Percentiles rank a stretch among this genome's conserved stretches.
phyloP scores from a whole-genome alignment of 108 stramenopile species.

The Cyclotella atomus region DNA sequence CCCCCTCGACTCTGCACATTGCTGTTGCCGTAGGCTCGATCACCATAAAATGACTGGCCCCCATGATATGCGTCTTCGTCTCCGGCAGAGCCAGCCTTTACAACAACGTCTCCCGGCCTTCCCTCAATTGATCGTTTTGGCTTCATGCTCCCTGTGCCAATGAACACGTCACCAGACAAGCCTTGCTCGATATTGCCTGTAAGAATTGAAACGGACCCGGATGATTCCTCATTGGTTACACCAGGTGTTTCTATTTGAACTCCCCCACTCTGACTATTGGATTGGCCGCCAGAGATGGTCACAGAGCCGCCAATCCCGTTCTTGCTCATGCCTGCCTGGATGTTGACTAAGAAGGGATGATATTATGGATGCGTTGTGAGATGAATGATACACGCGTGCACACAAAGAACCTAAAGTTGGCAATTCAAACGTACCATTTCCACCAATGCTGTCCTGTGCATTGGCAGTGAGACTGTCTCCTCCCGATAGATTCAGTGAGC shows the following conservation, averaged over 20 bases:
- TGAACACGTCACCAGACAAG: background rate
- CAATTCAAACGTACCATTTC: constrained; percentile 8
- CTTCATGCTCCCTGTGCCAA: constrained; percentile 13
- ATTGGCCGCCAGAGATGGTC: background rate
- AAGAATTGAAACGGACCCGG: background rate
- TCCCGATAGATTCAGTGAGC: background rate
- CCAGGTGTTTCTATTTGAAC: constrained; percentile 5
- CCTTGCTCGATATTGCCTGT: constrained; percentile 8
- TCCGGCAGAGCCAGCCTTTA: constrained; percentile 1
- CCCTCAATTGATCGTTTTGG: constrained; percentile 1
- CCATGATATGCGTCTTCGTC: background rate
- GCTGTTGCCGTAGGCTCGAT: background rate
- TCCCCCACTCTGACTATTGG: background rate
- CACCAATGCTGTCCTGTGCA: background rate
- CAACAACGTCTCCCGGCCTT: background rate
- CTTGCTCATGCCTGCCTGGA: constrained; percentile 10
- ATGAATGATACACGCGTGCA: background rate
- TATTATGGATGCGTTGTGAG: too few species aligned
- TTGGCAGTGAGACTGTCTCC: background rate
- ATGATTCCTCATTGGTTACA: background rate
- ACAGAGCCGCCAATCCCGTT: background rate
- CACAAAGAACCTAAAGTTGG: too few species aligned
- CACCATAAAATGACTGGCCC: background rate
- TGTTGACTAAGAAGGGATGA: background rate
- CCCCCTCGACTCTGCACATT: constrained; percentile 2